Base-by-base conservation (phyloP, 495 filamentous ascomycete genomes). In the Aspergillus wentii region DNA sequence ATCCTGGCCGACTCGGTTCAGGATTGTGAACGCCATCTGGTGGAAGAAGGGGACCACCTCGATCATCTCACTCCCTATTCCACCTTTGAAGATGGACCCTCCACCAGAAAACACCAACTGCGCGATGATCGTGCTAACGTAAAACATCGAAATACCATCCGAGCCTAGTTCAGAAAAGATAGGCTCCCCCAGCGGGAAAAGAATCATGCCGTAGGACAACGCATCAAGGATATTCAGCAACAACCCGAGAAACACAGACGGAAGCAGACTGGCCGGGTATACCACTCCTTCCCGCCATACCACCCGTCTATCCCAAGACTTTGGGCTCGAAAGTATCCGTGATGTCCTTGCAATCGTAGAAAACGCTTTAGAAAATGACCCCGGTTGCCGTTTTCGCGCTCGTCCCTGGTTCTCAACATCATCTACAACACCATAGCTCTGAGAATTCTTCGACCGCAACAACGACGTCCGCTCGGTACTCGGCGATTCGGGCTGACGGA, bases 31-130 rank as follows among this genome's bases (percentile, higher is more conserved):
- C 1, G 91, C 88, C 91, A 96, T 97, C 50, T 87, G 90, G 56
- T 96, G 91, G 54, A 95, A 95, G 62, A 95, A 97, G 3, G 91
- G 91, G 5, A 97, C 89, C 6, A 97, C 88, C 66, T 97, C 91
- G 41, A 97, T 97, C 82, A 97, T 84, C 56, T 97, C 92, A n/a
- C 90, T 96, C 16, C 92, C 92, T 49, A 97, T 80, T 5, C 85
- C 92, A 9, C 92, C 91, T 49, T 80, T 83, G 66, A 98, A 98
- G 17, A 86, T 78, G 52, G 88, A 95, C 5, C 87, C 86, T 4
- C 79, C 75, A 37, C 71, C 74, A 2, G 91, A 96, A 59, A 90
- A 97, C n/a, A 87, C 83, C 30, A 98, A 59, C 52, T 98, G 92
- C 1, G 94, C 83, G 17, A 98, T 75, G 43, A 98, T 95, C 40